Conservation (phyloP, 805 yeast species). For the Saccharomycopsis sp. region DNA sequence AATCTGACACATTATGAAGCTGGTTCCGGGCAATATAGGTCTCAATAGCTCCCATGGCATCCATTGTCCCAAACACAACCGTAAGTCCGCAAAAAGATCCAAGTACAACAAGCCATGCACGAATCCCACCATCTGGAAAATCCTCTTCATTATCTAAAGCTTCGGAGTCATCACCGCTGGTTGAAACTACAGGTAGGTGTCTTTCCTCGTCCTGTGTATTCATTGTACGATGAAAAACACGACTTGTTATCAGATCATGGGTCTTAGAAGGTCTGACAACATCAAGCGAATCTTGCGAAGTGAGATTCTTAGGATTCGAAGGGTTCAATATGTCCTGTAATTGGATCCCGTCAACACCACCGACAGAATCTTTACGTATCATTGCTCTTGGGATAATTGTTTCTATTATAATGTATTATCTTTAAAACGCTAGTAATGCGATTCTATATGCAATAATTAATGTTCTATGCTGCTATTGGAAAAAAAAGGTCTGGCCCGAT, state of each 20-base stretch:
- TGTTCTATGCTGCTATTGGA: too few relatives aligned
- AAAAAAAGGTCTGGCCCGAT: not conserved
- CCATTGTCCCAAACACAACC: slow-evolving; percentile 49
- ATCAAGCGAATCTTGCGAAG: not conserved
- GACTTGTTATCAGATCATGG: not conserved
- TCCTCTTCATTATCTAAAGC: slow-evolving; percentile 22
- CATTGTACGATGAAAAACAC: not conserved
- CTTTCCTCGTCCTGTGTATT: not conserved
- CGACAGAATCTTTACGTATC: not conserved
- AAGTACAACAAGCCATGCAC: slow-evolving; percentile 49
- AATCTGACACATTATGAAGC: slow-evolving; percentile 36
- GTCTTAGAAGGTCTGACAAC: not conserved
- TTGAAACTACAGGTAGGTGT: not conserved
- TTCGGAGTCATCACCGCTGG: not conserved
- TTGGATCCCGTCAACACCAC: not conserved
- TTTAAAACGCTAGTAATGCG: not conserved
- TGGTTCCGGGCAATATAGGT: slow-evolving; percentile 53
- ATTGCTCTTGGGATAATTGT: not conserved
- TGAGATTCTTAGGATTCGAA: not conserved
- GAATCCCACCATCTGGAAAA: slow-evolving; percentile 55
- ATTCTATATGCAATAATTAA: not conserved
- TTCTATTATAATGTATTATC: not conserved
- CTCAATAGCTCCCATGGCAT: slow-evolving; percentile 57
- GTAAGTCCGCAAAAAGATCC: slow-evolving; percentile 54
- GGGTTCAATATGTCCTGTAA: not conserved